Conservation (phyloP, 352 stramenopile genomes). For the Pythium apleroticum region DNA sequence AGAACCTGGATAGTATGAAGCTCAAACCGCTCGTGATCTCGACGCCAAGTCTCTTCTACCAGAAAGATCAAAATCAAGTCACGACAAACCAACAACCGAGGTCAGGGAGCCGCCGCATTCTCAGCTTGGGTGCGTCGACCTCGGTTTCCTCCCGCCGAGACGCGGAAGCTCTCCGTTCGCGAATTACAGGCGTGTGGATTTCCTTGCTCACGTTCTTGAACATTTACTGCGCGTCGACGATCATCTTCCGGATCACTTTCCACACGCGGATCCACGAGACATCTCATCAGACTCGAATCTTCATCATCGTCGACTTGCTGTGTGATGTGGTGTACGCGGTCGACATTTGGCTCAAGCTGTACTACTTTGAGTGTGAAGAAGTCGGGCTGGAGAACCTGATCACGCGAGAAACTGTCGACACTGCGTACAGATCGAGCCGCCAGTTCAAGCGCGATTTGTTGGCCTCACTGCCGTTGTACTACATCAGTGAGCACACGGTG, state of each 20-base stretch:
- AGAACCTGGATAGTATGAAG: constrained; percentile 55
- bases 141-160: not conserved
- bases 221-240: constrained; percentile 62
- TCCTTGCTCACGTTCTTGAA: constrained; percentile 52
- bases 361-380: constrained; percentile 57
- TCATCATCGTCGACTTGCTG: constrained; percentile 47
- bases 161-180: constrained; percentile 22
- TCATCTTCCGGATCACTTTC: constrained; percentile 75
- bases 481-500: constrained; percentile 24
- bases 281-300: constrained; percentile 6
- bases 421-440: constrained; percentile 38
- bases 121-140: not conserved
- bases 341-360: constrained; percentile 73
- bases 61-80: constrained; percentile 33
- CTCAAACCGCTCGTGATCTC: constrained; percentile 52
- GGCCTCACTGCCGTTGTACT: constrained; percentile 59
- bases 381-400: constrained; percentile 49
- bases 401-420: constrained; percentile 33
- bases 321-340: constrained; percentile 51
- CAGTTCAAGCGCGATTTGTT: constrained; percentile 52
- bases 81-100: not conserved
- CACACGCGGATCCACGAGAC: constrained; percentile 47
- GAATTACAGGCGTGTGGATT: constrained; percentile 44
- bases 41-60: constrained; percentile 55
- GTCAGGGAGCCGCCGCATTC: not conserved